These are phyloP conservation scores for Streptanthus diversifolius DNA, from an alignment of 345 rosid genomes.

Conservation along the genomic window DNA sequence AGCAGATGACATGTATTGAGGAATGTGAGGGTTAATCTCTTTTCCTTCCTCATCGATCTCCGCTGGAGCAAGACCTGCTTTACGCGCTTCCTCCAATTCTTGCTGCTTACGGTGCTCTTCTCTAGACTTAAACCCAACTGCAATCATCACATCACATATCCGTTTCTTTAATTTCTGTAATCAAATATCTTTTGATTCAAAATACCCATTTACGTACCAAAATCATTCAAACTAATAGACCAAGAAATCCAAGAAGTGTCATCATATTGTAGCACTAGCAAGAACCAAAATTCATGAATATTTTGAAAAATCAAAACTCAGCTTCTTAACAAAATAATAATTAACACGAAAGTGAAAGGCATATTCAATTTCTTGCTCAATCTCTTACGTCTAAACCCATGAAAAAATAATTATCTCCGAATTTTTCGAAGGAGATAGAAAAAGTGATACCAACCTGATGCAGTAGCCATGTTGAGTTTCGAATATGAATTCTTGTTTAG, in stretches of 20 bases:
- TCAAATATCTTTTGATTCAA: neutral
- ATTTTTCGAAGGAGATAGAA: neutral
- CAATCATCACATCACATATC: neutral
- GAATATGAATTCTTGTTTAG: neutral
- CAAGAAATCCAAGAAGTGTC: neutral
- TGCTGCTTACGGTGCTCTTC: slow-evolving; percentile 1
- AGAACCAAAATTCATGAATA: no score
- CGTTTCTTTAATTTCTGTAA: neutral
- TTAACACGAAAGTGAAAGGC: neutral
- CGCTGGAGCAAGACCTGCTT: neutral
- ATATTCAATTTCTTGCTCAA: neutral
- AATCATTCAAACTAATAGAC: neutral
- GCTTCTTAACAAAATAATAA: no score
- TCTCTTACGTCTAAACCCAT: neutral
- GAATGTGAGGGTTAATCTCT: slow-evolving; percentile 2
- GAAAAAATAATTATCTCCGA: neutral
- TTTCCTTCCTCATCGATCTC: neutral
- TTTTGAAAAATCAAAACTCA: neutral
- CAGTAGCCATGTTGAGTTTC: neutral
- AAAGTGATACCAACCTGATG: neutral
- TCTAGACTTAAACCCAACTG: neutral
- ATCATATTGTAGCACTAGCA: neutral
- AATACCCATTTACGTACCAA: neutral
- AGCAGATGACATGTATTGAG: neutral
- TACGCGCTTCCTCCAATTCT: neutral